Conservation (phyloP, 2,329 filamentous ascomycete genomes). For the Aspergillus neoniger region DNA sequence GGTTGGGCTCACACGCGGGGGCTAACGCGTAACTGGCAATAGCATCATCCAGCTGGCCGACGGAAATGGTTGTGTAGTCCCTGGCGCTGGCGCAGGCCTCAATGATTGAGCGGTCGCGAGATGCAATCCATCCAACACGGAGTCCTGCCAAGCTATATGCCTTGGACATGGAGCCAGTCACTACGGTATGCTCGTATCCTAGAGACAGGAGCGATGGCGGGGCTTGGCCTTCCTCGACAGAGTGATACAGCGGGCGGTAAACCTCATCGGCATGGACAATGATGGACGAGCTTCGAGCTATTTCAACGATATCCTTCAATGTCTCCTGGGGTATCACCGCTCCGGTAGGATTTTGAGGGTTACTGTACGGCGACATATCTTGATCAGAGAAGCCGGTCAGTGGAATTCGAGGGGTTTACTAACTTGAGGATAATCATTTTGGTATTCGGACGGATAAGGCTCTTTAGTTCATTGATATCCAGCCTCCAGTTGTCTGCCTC, state of each 20-base stretch:
- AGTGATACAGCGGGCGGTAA: slow-evolving; percentile 80
- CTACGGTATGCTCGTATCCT: slow-evolving; percentile 69
- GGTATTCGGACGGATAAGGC: slow-evolving; percentile 56
- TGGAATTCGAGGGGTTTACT: slow-evolving; percentile 3
- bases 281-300: slow-evolving; percentile 64
- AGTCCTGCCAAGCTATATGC: slow-evolving; percentile 81
- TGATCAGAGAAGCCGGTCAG: not conserved
- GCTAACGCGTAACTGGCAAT: slow-evolving; percentile 75
- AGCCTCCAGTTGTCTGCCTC: slow-evolving; percentile 67
- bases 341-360: slow-evolving; percentile 81
- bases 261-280: slow-evolving; percentile 76
- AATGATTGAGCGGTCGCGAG: slow-evolving; percentile 63
- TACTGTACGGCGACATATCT: slow-evolving; percentile 38
- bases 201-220: slow-evolving; percentile 71
- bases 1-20: slow-evolving; percentile 61
- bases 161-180: slow-evolving; percentile 82
- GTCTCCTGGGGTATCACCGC: slow-evolving; percentile 62
- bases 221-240: slow-evolving; percentile 51
- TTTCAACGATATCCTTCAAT: slow-evolving; percentile 61
- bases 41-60: slow-evolving; percentile 78
- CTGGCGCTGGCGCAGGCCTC: slow-evolving; percentile 64
- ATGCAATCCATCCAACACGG: slow-evolving; percentile 79
- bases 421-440: slow-evolving; percentile 65
- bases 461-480: slow-evolving; percentile 65
- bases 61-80: slow-evolving; percentile 84